Conservation (phyloP, 2,329 filamentous ascomycete genomes). For the Talaromyces sp. region DNA sequence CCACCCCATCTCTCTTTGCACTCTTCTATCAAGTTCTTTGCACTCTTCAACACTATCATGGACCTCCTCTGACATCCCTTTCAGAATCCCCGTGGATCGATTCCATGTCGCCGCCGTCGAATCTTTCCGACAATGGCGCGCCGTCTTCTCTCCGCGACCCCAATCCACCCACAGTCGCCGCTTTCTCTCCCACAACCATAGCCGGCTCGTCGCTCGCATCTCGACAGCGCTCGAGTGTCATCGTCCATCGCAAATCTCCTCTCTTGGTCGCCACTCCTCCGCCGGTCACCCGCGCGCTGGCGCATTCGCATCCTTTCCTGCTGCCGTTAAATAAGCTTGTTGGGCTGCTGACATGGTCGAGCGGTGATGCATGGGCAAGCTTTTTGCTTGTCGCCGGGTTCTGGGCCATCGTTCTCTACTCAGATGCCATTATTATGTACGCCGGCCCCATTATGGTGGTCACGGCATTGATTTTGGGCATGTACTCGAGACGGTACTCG, state of each 20-base stretch:
- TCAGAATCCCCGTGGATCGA: conserved; percentile 48
- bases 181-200: conserved; percentile 81
- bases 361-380: conserved; percentile 91
- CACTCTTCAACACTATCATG: conserved; percentile 1
- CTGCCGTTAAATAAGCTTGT: conserved; percentile 79
- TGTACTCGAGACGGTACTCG: conserved; percentile 88
- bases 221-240: conserved; percentile 79
- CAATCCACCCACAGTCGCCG: conserved; percentile 70
- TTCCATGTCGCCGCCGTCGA: conserved; percentile 46
- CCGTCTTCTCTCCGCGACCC: conserved; percentile 33
- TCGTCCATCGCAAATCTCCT: conserved; percentile 95
- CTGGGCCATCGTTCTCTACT: conserved; percentile 83
- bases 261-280: conserved; percentile 88
- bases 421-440: conserved; percentile 72
- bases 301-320: conserved; percentile 93
- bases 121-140: conserved; percentile 32
- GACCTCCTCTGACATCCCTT: conserved; percentile 19
- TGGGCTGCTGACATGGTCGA: conserved; percentile 89
- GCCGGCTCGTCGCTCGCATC: conserved; percentile 62
- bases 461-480: conserved; percentile 72
- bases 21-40: background rate
- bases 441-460: conserved; percentile 82
- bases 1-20: conserved; percentile 1
- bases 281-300: conserved; percentile 86
- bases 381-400: conserved; percentile 81